Conservation (phyloP, 805 yeast genomes). For the Metschnikowia peoriensis region DNA sequence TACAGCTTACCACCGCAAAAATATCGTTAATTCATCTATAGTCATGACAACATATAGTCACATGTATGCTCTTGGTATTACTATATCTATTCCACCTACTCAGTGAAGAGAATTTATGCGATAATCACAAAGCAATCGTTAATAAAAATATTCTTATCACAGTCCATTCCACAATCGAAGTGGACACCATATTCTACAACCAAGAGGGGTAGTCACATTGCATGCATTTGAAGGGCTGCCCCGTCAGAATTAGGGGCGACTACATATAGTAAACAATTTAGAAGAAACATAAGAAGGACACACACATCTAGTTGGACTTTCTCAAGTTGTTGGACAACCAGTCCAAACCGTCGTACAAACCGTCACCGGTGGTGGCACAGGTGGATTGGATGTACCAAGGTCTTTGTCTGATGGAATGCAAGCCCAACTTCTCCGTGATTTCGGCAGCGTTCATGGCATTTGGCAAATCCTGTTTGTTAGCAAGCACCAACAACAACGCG, state of each 20-base stretch:
- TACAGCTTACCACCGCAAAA: no score
- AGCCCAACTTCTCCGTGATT: slow-evolving; percentile 94
- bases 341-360: slow-evolving; percentile 43
- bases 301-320: slow-evolving; percentile 17
- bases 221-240: slow-evolving; percentile 9
- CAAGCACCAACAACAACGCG: slow-evolving; percentile 91
- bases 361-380: slow-evolving; percentile 99
- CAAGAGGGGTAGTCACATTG: slow-evolving; percentile 5
- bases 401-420: slow-evolving; percentile 96
- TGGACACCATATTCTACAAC: no score
- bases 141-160: no score
- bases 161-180: no score
- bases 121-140: no score
- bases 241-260: slow-evolving; percentile 3
- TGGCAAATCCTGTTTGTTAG: slow-evolving; percentile 98
- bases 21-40: no score
- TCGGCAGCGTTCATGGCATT: slow-evolving; percentile 99
- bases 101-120: no score
- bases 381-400: slow-evolving; percentile 99
- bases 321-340: slow-evolving; percentile 27
- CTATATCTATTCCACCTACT: no score
- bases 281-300: not conserved
- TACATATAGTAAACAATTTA: slow-evolving; percentile 13
- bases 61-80: no score
- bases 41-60: no score